A percentile compares a stretch with the other conserved stretches of the same genome.
These are phyloP conservation scores for Agroathelia rolfsii DNA, from an alignment of 1,284 basidiomycete species.

Conservation along the genomic window DNA sequence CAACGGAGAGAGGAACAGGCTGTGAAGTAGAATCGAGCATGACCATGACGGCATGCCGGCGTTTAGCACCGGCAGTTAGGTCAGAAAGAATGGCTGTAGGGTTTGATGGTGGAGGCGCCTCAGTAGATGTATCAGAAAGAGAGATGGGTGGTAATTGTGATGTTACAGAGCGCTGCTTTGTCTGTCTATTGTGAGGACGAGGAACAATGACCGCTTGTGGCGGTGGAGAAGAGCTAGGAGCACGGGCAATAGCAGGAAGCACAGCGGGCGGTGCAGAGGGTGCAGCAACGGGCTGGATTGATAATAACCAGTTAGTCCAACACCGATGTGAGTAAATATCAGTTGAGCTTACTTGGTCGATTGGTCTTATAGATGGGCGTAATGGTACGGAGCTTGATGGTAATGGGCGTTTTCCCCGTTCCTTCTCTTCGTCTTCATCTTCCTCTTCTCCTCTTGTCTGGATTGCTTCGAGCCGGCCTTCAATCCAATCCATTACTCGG, in stretches of 20 bases:
- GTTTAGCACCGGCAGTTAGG: slow-evolving; percentile 28
- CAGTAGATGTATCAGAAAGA: slow-evolving; percentile 2
- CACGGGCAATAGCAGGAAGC: slow-evolving; percentile 2
- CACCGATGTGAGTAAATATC: slow-evolving; percentile 2
- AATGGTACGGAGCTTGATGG: slow-evolving; percentile 12
- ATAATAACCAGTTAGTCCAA: too few species aligned
- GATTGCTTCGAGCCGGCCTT: slow-evolving; percentile 61
- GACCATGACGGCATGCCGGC: slow-evolving; percentile 54
- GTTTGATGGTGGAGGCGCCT: slow-evolving; percentile 15
- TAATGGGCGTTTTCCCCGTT: slow-evolving; percentile 31
- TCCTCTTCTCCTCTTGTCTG: slow-evolving; percentile 64
- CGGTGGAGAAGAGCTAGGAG: slow-evolving; percentile 1
- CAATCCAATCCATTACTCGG: slow-evolving; percentile 70
- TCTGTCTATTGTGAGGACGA: too few species aligned
- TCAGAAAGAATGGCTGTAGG: slow-evolving; percentile 20
- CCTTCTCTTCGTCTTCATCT: slow-evolving; percentile 64
- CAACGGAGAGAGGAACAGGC: too few species aligned
- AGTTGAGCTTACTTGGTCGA: slow-evolving; percentile 10
- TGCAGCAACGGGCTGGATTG: slow-evolving; percentile 1
- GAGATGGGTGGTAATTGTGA: neutral
- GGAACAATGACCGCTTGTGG: too few species aligned
- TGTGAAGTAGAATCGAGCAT: slow-evolving; percentile 40
- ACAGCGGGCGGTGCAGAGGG: neutral
- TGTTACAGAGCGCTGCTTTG: neutral
- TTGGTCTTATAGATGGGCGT: slow-evolving; percentile 13